Evolutionary conservation across 2,329 filamentous ascomycete species (phyloP), one percentile per base, ranked within the genome.

Genomic region (Raffaelea ambrosiae): DNA sequence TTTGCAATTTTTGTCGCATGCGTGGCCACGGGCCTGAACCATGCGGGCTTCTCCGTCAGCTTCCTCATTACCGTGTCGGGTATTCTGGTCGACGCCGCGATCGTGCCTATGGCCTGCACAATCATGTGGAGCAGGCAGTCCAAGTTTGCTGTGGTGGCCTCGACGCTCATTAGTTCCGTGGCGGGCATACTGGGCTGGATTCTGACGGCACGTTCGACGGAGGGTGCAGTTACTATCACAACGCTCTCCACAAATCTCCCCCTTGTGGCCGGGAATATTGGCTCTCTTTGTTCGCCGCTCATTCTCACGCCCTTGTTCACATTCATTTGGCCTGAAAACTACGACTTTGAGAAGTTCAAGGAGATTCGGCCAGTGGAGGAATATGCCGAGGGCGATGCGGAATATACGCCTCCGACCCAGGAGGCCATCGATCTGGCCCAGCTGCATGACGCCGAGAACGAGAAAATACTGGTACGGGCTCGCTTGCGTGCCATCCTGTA

Each of bases 191-290:
- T 83, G 51, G 84, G 83, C 21, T 90, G 86, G 86, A 75, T 90
- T 5, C 84, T 89, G 4, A 88, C 84, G 0, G 77, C 85, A 3
- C 79, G 82, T 57, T 81, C 77, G 54, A 65, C 85, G 57, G 85
- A 79, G 55, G 86, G 85, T 19, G 66, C 68, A 3, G 73, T 95
- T 23, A 78, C 73, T 40, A 85, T 95, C 38, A 72, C 68, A 0
- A 86, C 83, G 54, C 90, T 87, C 0, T 88, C 89, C 1, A 77
- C 81, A 14, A 93, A 94, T 65, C 79, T 86, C 53, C 86, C 88
- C 16, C 93, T 94, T 87, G 69, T 94, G n/a, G 88, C 85, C 2
- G 88, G 88, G 22, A 94, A 95, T 55, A 86, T 95, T 3, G 80
- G 83, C 2, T 86, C 88, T 0, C 74, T 95, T 1, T 78, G 94